Evolutionary conservation across 495 filamentous ascomycete species (phyloP), one percentile per base, ranked within the genome.

Genomic region (Aspergillus leporis): DNA sequence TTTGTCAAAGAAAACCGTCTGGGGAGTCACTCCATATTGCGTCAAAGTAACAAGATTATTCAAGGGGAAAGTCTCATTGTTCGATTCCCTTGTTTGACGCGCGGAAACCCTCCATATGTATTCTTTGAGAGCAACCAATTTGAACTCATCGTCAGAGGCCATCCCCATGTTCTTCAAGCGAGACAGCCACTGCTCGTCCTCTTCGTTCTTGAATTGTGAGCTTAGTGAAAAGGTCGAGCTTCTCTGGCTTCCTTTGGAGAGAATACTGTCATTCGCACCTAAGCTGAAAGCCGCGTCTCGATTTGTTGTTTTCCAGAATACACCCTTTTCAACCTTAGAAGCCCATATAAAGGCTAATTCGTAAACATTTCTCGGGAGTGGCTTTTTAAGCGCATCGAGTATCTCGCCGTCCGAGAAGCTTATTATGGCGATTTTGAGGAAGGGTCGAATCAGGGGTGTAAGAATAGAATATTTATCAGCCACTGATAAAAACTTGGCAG

Each of bases 131-230:
- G 85, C 88, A 19, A 97, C 74, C 9, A 99, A 75, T 67, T 99
- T 99, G 62, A 88, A 85, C 57, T 99, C 95, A 63, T 99, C 95
- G 46, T 96, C 93, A 0, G 76, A 58, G 1, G 78, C 71, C 83
- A 99, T 90, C 0, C 94, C 93, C 38, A 94, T 83, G 60, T 90
- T 93, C 31, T 91, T 83, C 31, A 99, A 74, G 51, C 89, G 85
- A 19, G 77, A 76, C n/a, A 99, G 78, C 95, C 95, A 99, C 65
- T 92, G 86, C 56, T 97, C 92, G 70, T 99, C 95, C 69, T 97
- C 93, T n/a, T 96, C 92, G 64, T 93, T 97, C 66, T 84, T 92
- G 16, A 70, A 51, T 1, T 77, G 67, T 25, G 71, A 56, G 47
- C 61, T 64, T 31, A 82, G 59, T n/a, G 83, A 80, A 12, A 58